A percentile compares a stretch with the other conserved stretches of the same genome.
phyloP scores from a whole-genome alignment of 106 monocot genomes.

The Triglochin maritima region DNA sequence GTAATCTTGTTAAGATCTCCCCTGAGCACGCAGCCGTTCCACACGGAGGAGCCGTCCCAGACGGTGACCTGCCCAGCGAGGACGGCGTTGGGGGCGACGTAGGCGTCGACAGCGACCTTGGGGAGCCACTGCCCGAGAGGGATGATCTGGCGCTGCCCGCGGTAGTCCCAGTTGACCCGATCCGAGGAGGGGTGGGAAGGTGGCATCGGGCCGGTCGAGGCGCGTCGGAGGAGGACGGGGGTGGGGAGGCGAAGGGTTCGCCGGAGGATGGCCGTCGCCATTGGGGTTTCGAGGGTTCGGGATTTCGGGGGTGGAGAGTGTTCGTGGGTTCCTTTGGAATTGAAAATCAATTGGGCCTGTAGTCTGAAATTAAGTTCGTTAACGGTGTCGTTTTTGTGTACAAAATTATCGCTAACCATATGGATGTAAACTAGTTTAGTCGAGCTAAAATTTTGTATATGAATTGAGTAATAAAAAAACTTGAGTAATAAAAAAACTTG shows the following conservation, averaged over 20 bases:
- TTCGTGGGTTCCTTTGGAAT: too few species aligned
- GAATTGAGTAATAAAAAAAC: too few species aligned
- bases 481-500: too few species aligned
- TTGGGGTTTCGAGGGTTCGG: too few species aligned
- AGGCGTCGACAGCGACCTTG: constrained; percentile 89
- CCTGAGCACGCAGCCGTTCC: constrained; percentile 82
- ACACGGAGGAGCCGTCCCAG: constrained; percentile 78
- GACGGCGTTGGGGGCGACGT: constrained; percentile 87
- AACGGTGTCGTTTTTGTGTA: too few species aligned
- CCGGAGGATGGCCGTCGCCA: too few species aligned
- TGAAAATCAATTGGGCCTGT: too few species aligned
- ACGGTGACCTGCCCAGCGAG: constrained; percentile 92
- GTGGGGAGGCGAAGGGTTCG: not conserved
- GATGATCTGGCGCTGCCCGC: constrained; percentile 72
- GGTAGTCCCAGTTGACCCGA: constrained; percentile 87
- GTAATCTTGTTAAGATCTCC: constrained; percentile 97
- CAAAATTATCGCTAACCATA: too few species aligned
- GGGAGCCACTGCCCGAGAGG: constrained; percentile 93
- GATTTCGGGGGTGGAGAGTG: too few species aligned
- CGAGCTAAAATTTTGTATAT: too few species aligned
- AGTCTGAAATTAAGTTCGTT: too few species aligned
- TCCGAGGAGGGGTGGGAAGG: constrained; percentile 18
- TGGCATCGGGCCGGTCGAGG: not conserved
- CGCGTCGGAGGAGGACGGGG: not conserved
- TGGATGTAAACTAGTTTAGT: too few species aligned